phyloP scores from a whole-genome alignment of 2,329 filamentous ascomycete species.

The Chaetomium sp. region DNA sequence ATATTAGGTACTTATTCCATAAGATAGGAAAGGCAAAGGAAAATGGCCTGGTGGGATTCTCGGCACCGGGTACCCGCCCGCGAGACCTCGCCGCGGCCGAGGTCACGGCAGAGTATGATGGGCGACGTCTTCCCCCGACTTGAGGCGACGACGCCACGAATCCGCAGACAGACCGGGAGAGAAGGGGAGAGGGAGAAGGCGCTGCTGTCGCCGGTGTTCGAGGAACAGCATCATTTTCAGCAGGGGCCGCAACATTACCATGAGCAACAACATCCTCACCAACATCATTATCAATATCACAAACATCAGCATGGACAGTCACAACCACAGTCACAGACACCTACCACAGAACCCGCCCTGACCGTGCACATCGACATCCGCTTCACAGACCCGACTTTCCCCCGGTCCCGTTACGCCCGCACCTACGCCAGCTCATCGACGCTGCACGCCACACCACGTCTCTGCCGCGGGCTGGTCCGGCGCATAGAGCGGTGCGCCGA shows the following conservation, averaged over 20 bases:
- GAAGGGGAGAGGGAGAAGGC: slow-evolving; percentile 19
- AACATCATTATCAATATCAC: no score
- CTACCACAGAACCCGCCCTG: slow-evolving; percentile 23
- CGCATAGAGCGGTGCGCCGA: slow-evolving; percentile 46
- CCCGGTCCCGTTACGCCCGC: slow-evolving; percentile 36
- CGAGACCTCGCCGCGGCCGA: slow-evolving; percentile 10
- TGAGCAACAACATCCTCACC: no score
- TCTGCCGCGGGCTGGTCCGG: slow-evolving; percentile 43
- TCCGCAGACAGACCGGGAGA: slow-evolving; percentile 7
- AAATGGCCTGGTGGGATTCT: slow-evolving; percentile 24
- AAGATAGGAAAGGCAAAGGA: not conserved
- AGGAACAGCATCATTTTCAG: slow-evolving; percentile 7
- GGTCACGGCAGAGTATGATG: slow-evolving; percentile 11
- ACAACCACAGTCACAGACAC: not conserved
- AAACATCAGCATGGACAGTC: no score
- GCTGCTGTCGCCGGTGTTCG: slow-evolving; percentile 20
- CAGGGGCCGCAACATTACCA: no score
- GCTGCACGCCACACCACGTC: slow-evolving; percentile 39
- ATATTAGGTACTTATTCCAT: no score
- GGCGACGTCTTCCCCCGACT: slow-evolving; percentile 21
- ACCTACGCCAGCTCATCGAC: slow-evolving; percentile 41
- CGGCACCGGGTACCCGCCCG: slow-evolving; percentile 4
- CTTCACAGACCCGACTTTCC: slow-evolving; percentile 38
- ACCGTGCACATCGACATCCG: slow-evolving; percentile 39
- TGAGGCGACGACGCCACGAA: not conserved